A percentile compares a stretch with the other conserved stretches of the same genome.
phyloP scores from a whole-genome alignment of 2,329 filamentous ascomycete species.

The Ramularia endophylla region DNA sequence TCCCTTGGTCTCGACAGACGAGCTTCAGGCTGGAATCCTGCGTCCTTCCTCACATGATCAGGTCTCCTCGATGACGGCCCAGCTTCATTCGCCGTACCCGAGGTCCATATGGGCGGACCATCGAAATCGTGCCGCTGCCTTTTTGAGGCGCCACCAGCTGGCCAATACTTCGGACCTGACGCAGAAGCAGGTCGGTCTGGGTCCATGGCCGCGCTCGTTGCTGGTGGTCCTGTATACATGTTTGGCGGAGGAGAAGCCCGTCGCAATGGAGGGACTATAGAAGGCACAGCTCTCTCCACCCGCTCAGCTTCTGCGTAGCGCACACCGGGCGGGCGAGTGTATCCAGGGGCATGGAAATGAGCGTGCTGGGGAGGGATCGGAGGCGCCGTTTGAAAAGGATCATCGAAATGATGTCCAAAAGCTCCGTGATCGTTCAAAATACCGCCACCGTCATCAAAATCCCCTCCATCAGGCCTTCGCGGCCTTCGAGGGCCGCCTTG shows the following conservation, averaged over 20 bases:
- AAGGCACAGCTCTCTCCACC: no score
- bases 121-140: not conserved
- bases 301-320: not conserved
- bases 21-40: conserved; percentile 6
- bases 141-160: no score
- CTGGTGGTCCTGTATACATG: no score
- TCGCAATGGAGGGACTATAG: no score
- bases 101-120: not conserved
- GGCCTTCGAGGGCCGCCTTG: not conserved
- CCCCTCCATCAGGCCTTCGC: conserved; percentile 3
- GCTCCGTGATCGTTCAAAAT: not conserved
- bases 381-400: no score
- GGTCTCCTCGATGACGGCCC: not conserved
- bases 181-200: no score
- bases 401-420: not conserved
- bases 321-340: conserved; percentile 1
- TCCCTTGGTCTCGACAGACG: conserved; percentile 10
- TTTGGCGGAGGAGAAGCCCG: no score
- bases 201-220: no score
- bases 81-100: not conserved
- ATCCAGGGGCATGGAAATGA: not conserved
- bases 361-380: no score
- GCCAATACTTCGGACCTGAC: no score
- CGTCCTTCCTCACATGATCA: not conserved
- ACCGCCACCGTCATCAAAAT: not conserved